Percentiles rank a stretch among this genome's conserved stretches.
Conservation (phyloP, 805 yeast genomes). For the Ogataea methylovora region DNA sequence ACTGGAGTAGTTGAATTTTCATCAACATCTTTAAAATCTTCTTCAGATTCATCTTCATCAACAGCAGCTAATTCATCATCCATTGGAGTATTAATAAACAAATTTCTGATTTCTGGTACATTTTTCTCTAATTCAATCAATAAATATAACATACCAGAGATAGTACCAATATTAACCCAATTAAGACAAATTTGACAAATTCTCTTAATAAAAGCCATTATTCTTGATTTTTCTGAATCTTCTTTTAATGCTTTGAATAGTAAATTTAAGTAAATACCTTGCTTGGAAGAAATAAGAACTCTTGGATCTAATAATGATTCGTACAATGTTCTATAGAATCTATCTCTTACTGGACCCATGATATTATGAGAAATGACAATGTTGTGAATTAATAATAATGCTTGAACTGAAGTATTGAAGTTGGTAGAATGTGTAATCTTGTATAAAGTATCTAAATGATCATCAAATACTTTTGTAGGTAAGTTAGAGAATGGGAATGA, state of each 20-base stretch:
- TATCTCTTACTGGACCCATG: constrained; percentile 33
- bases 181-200: constrained; percentile 75
- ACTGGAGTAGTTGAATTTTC: constrained; percentile 6
- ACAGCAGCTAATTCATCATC: constrained; percentile 43
- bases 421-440: constrained; percentile 90
- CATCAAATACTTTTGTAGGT: constrained; percentile 59
- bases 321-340: constrained; percentile 83
- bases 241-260: constrained; percentile 75
- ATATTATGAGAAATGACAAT: constrained; percentile 56
- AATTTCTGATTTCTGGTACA: constrained; percentile 58
- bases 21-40: constrained; percentile 10
- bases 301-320: constrained; percentile 85
- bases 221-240: constrained; percentile 57
- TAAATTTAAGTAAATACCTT: constrained; percentile 83
- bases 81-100: constrained; percentile 47
- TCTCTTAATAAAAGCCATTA: constrained; percentile 86
- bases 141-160: constrained; percentile 74
- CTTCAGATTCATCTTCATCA: constrained; percentile 25
- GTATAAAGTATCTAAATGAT: constrained; percentile 79
- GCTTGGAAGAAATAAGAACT: constrained; percentile 80
- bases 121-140: constrained; percentile 59
- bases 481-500: constrained; percentile 88
- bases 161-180: constrained; percentile 85
- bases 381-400: constrained; percentile 77
- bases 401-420: constrained; percentile 91